Evolutionary conservation across 2,329 filamentous ascomycete species (phyloP), one percentile per base, ranked within the genome.

Genomic region (Claviceps citrina): DNA sequence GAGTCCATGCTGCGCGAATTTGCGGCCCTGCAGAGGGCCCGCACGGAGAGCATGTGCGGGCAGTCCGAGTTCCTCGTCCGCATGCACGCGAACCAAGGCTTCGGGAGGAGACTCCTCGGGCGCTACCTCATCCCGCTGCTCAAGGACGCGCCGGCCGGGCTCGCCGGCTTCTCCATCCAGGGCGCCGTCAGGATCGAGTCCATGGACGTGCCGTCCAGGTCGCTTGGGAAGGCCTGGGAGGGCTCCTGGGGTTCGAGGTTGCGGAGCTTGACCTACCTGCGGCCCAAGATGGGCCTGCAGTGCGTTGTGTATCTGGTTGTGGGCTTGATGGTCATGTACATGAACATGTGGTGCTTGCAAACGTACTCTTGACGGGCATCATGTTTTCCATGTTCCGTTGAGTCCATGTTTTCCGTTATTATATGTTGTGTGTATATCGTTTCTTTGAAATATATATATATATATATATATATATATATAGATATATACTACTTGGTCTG

Each of bases 11-110:
- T 42, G 3, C 26, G 32, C 7, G 18, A 37, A 13, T 42, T 46
- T 16, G 26, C 24, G 9, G 27, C 19, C 1, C 5, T 22, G 13
- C 40, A 42, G 7, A 31, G 37, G 26, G 19, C 36, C 15, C 36
- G 36, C 2, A 43, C 45, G 7, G 27, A 22, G 4, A 31, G 26
- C 15, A 36, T 42, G 5, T 46, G 45, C 40, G 27, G 15, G 7
- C 41, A 43, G 22, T 44, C 45, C 7, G 45, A 46, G 39, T 43
- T 46, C 18, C 32, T 46, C 4, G 44, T 44, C 6, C 45, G 45
- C 15, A 42, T 46, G 41, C 45, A 46, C n/a, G 38, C 45, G 3
- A 39, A 41, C 27, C 36, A 46, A 7, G 39, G 43, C 6, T 25
- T 43, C 2, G 19, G 38, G 25, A 41, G 33, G 31, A 34, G 40